These are phyloP conservation scores for Aspergillus ellipticus DNA, from an alignment of 495 filamentous ascomycete genomes.

Conservation along the genomic window DNA sequence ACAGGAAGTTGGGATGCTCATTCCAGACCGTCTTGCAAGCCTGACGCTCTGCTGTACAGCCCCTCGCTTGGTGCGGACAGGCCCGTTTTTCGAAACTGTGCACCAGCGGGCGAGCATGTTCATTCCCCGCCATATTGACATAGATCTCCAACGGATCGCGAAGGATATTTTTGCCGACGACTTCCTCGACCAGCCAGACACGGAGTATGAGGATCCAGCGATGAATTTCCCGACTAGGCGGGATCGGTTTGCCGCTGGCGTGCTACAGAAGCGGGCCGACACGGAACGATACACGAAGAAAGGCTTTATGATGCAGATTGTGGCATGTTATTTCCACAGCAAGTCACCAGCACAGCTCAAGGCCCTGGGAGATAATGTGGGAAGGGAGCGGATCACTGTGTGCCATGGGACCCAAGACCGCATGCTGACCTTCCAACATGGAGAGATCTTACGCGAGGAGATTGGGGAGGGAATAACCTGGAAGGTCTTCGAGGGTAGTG, in stretches of 20 bases:
- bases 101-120: constrained; percentile 58
- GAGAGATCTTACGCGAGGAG: constrained; percentile 51
- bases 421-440: constrained; percentile 71
- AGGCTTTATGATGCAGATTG: constrained; percentile 71
- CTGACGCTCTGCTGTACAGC: constrained; percentile 68
- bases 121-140: constrained; percentile 63
- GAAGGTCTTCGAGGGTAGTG: constrained; percentile 58
- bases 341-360: constrained; percentile 62
- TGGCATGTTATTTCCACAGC: constrained; percentile 77
- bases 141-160: constrained; percentile 50
- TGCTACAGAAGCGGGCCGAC: constrained; percentile 62
- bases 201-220: constrained; percentile 40
- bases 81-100: constrained; percentile 61
- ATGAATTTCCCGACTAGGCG: constrained; percentile 66
- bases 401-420: constrained; percentile 69
- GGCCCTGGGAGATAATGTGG: constrained; percentile 60
- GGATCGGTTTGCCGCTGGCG: constrained; percentile 73
- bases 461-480: constrained; percentile 47
- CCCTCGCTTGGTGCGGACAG: constrained; percentile 61
- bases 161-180: constrained; percentile 54
- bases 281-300: constrained; percentile 50
- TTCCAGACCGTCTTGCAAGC: constrained; percentile 59
- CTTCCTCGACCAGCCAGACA: constrained; percentile 62
- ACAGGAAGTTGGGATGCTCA: constrained; percentile 67
- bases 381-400: constrained; percentile 67